These are phyloP conservation scores for Exophiala oligosperma DNA, from an alignment of 2,329 filamentous ascomycete species.

Conservation along the genomic window DNA sequence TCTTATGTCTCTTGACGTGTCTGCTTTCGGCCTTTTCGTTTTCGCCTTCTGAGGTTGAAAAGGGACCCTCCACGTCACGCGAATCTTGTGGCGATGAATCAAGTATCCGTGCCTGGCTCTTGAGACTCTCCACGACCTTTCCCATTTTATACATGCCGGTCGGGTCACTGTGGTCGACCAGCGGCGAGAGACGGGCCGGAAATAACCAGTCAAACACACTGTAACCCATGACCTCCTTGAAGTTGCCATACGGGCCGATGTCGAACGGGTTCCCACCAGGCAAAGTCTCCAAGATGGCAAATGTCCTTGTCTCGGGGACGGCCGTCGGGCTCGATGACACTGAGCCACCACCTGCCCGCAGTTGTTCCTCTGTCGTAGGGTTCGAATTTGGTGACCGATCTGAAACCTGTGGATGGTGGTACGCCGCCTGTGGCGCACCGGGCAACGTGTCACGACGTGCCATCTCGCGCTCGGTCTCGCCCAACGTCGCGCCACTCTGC, in stretches of 20 bases:
- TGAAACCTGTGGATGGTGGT: conserved; percentile 16
- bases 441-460: neutral
- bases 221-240: conserved; percentile 76
- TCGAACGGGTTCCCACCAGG: conserved; percentile 85
- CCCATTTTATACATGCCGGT: conserved; percentile 70
- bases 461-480: conserved; percentile 13
- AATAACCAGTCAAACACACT: conserved; percentile 74
- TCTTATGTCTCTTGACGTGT: conserved; percentile 14
- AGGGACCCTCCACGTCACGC: neutral
- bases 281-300: conserved; percentile 74
- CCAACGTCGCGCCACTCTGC: conserved; percentile 16
- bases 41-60: neutral
- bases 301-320: conserved; percentile 60
- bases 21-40: conserved; percentile 1
- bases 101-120: conserved; percentile 10
- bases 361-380: neutral
- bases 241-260: conserved; percentile 68
- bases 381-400: neutral
- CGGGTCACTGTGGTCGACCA: conserved; percentile 64
- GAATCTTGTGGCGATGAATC: neutral
- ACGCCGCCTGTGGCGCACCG: conserved; percentile 5
- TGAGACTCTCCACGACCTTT: conserved; percentile 56
- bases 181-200: conserved; percentile 73
- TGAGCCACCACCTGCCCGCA: neutral
- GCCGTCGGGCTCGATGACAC: neutral